Evolutionary conservation across 2,329 filamentous ascomycete genomes (phyloP).

Genomic region (Aureobasidium lini): DNA sequence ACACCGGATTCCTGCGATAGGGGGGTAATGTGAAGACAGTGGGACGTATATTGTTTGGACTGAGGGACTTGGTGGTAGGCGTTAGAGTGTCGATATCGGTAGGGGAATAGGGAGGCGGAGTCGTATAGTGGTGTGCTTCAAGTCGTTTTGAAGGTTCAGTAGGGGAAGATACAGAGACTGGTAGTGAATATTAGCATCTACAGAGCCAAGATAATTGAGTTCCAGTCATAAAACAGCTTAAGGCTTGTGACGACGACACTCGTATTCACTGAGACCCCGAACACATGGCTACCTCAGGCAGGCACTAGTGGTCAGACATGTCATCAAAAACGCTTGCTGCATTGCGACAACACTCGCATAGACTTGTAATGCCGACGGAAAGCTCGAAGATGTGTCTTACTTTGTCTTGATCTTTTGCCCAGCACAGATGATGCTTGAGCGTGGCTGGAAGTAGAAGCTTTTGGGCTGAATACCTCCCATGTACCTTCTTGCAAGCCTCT

Average conservation of each 20-base stretch:
- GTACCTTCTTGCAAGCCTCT: constrained; percentile 7
- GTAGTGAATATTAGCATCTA: background rate
- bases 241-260: background rate
- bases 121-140: background rate
- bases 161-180: background rate
- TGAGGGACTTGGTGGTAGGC: background rate
- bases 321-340: background rate
- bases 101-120: background rate
- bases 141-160: background rate
- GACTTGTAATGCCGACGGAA: background rate
- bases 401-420: background rate
- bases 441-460: background rate
- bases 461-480: constrained; percentile 4
- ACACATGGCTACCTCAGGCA: background rate
- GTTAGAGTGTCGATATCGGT: background rate
- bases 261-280: background rate
- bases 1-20: background rate
- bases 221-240: background rate
- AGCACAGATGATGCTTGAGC: background rate
- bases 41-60: background rate
- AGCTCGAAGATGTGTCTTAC: background rate
- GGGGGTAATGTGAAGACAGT: background rate
- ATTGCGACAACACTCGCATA: background rate
- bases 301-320: background rate
- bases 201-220: background rate